A percentile compares a stretch with the other conserved stretches of the same genome.
phyloP scores from a whole-genome alignment of 2,329 filamentous ascomycete genomes.

The Xylaria sp. region DNA sequence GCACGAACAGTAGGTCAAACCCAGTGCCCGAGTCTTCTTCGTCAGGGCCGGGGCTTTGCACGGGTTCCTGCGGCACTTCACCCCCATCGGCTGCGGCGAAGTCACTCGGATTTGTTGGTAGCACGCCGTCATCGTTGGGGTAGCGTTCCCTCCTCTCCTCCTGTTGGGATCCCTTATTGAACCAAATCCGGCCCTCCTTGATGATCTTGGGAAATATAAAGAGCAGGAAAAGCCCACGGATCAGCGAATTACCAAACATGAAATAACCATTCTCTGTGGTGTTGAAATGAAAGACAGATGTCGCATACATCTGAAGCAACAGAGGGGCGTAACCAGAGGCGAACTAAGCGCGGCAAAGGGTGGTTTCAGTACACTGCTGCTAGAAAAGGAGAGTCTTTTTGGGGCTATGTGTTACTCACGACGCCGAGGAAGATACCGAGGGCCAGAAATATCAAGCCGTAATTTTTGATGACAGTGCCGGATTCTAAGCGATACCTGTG shows the following conservation, averaged over 20 bases:
- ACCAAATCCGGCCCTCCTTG: constrained; percentile 56
- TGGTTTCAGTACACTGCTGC: not conserved
- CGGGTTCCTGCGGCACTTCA: constrained; percentile 45
- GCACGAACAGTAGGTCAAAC: constrained; percentile 75
- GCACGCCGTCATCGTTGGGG: constrained; percentile 11
- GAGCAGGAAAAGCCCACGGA: constrained; percentile 66
- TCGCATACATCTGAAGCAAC: constrained; percentile 70
- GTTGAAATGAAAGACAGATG: constrained; percentile 64
- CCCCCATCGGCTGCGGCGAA: constrained; percentile 42
- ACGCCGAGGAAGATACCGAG: constrained; percentile 74
- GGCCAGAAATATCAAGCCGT: constrained; percentile 72
- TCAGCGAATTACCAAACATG: constrained; percentile 66
- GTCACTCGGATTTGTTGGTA: constrained; percentile 44
- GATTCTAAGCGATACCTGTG: constrained; percentile 63
- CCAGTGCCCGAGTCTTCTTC: constrained; percentile 47
- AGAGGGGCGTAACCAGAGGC: constrained; percentile 75
- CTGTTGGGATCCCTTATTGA: constrained; percentile 38
- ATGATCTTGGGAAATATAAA: constrained; percentile 66
- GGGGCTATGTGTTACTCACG: constrained; percentile 50
- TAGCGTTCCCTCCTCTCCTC: constrained; percentile 1
- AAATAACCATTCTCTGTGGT: constrained; percentile 67
- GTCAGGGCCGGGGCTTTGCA: constrained; percentile 40
- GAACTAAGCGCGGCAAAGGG: constrained; percentile 52
- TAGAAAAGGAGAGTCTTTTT: not conserved
- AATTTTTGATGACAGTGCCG: constrained; percentile 65